phyloP scores from a whole-genome alignment of 1,139 yeast species.

The Saccharomyces hybrid region DNA sequence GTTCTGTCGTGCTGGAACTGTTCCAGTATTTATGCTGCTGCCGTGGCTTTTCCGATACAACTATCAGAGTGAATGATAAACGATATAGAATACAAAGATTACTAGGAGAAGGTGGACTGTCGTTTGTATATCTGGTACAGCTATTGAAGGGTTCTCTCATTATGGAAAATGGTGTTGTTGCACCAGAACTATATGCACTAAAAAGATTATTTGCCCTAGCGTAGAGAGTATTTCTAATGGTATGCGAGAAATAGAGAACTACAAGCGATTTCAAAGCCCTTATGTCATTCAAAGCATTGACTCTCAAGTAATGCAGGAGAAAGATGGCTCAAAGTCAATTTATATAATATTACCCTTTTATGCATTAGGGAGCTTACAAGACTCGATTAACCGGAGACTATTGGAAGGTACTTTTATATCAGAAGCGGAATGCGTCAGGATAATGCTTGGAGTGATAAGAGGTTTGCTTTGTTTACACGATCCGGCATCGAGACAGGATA shows the following conservation, averaged over 20 bases:
- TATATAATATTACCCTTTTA: conserved; percentile 75
- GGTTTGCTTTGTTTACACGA: conserved; percentile 71
- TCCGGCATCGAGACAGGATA: conserved; percentile 21
- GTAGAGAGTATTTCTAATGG: conserved; percentile 66
- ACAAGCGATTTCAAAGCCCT: conserved; percentile 62
- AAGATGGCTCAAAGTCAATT: conserved; percentile 72
- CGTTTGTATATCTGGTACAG: conserved; percentile 77
- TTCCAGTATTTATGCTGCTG: conserved; percentile 1
- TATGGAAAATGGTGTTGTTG: conserved; percentile 18
- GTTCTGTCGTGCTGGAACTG: not conserved
- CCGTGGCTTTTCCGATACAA: conserved; percentile 4
- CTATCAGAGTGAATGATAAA: conserved; percentile 26
- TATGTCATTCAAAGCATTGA: conserved; percentile 65
- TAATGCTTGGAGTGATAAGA: conserved; percentile 62
- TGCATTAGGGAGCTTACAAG: conserved; percentile 67
- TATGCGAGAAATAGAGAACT: conserved; percentile 66
- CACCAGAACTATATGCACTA: conserved; percentile 56
- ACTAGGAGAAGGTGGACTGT: conserved; percentile 84
- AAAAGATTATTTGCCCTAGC: conserved; percentile 77
- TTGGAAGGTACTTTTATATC: conserved; percentile 47
- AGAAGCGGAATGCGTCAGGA: conserved; percentile 53
- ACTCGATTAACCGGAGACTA: conserved; percentile 56
- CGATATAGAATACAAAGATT: conserved; percentile 46
- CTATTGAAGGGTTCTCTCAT: conserved; percentile 25
- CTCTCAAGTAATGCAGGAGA: conserved; percentile 61